A percentile compares a stretch with the other conserved stretches of the same genome.
These are phyloP conservation scores for Tilletia indica DNA, from an alignment of 1,284 basidiomycete genomes.

Conservation along the genomic window DNA sequence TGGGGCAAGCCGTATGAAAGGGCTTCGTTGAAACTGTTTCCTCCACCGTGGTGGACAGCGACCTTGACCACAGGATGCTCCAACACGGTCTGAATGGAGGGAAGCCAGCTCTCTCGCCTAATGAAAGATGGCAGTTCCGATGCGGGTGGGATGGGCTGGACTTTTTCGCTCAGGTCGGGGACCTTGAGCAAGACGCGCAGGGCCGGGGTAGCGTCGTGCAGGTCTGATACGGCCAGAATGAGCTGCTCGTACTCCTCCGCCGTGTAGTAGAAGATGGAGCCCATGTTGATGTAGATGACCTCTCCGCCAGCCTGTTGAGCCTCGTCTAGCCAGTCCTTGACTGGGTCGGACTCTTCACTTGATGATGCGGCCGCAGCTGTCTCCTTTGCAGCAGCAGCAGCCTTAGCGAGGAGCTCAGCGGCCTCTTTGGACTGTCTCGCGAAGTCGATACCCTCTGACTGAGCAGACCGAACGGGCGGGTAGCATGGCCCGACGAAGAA, in stretches of 20 bases:
- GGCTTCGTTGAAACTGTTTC: slow-evolving; percentile 53
- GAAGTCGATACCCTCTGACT: slow-evolving; percentile 30
- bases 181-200: slow-evolving; percentile 40
- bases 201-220: slow-evolving; percentile 29
- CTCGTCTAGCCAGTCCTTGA: slow-evolving; percentile 36
- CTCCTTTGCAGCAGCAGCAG: neutral
- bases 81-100: slow-evolving; percentile 36
- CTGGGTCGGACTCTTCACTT: slow-evolving; percentile 17
- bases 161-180: neutral
- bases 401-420: neutral
- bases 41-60: slow-evolving; percentile 48
- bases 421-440: neutral
- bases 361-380: neutral
- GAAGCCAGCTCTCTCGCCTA: slow-evolving; percentile 40
- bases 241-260: slow-evolving; percentile 36
- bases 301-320: slow-evolving; percentile 32
- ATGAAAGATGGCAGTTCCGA: slow-evolving; percentile 37
- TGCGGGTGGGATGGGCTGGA: slow-evolving; percentile 19
- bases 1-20: slow-evolving; percentile 45
- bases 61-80: slow-evolving; percentile 43
- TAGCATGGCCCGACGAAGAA: slow-evolving; percentile 36
- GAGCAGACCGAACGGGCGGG: slow-evolving; percentile 21
- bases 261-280: slow-evolving; percentile 49
- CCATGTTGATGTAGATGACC: slow-evolving; percentile 52
- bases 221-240: slow-evolving; percentile 32